Percentiles rank a stretch among this genome's conserved stretches.
phyloP scores from a whole-genome alignment of 2,329 filamentous ascomycete genomes.

The Knufia fluminis region DNA sequence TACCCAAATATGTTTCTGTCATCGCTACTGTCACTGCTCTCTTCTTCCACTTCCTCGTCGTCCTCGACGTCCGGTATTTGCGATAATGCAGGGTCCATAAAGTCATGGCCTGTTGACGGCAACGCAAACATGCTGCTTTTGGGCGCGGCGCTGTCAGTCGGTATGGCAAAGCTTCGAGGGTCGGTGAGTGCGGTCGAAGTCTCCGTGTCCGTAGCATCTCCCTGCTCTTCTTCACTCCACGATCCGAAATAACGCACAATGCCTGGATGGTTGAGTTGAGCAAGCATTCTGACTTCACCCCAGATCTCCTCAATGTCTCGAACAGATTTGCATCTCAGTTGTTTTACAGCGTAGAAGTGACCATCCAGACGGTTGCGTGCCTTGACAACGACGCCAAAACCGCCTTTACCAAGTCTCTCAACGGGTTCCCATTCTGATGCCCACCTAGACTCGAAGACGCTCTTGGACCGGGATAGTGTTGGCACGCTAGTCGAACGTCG shows the following conservation, averaged over 20 bases:
- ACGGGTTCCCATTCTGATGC: constrained; percentile 84
- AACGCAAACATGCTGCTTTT: constrained; percentile 5
- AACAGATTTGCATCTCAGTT: constrained; percentile 75
- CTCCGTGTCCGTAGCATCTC: constrained; percentile 1
- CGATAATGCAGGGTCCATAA: constrained; percentile 79
- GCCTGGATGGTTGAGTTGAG: constrained; percentile 82
- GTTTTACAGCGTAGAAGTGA: constrained; percentile 92
- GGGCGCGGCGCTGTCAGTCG: constrained; percentile 1
- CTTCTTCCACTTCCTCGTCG: constrained; percentile 32
- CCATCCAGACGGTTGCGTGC: constrained; percentile 90
- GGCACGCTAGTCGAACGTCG: not conserved
- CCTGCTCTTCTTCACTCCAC: constrained; percentile 67
- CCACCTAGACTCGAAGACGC: constrained; percentile 57
- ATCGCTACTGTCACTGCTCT: constrained; percentile 5
- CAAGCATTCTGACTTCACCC: constrained; percentile 79
- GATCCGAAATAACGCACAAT: constrained; percentile 89
- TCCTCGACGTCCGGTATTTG: constrained; percentile 55
- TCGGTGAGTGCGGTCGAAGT: constrained; percentile 8
- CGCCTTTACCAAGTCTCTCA: constrained; percentile 79
- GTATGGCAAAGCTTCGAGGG: constrained; percentile 3
- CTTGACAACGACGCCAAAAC: constrained; percentile 93
- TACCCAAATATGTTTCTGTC: constrained; percentile 10
- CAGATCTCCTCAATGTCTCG: constrained; percentile 54
- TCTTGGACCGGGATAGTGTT: not conserved
- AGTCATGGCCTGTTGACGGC: constrained; percentile 60